phyloP scores from a whole-genome alignment of 192 early-diverging fungal species.

The Neocallimastix lanati region DNA sequence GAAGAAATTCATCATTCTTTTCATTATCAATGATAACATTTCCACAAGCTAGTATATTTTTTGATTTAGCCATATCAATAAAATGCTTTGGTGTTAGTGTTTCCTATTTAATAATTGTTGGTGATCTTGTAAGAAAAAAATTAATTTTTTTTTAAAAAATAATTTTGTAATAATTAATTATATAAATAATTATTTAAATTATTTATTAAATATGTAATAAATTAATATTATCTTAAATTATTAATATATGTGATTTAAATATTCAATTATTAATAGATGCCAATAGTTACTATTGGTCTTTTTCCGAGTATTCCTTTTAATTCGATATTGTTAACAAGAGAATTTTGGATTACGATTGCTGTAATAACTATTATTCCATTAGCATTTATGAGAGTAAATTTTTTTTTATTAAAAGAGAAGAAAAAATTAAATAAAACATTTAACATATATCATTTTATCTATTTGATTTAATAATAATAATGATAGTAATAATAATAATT shows the following conservation, averaged over 20 bases:
- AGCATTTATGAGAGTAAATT: slow-evolving; percentile 24
- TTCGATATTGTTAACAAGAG: slow-evolving; percentile 11
- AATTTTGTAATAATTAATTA: too few relatives aligned
- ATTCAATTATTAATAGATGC: slow-evolving; percentile 12
- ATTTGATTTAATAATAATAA: too few relatives aligned
- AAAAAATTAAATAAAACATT: too few relatives aligned
- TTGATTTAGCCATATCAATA: slow-evolving; percentile 91
- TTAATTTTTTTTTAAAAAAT: too few relatives aligned
- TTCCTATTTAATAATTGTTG: slow-evolving; percentile 86
- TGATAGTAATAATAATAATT: too few relatives aligned
- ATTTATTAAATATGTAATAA: too few relatives aligned
- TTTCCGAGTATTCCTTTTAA: slow-evolving; percentile 8
- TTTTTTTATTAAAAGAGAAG: background rate
- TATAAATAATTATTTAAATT: too few relatives aligned
- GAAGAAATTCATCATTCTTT: slow-evolving; percentile 76
- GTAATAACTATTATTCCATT: slow-evolving; percentile 57
- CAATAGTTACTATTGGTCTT: slow-evolving; percentile 15
- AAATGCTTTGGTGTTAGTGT: slow-evolving; percentile 97
- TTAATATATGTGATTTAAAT: too few relatives aligned
- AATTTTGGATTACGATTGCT: slow-evolving; percentile 70
- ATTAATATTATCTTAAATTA: too few relatives aligned
- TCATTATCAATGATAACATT: slow-evolving; percentile 78
- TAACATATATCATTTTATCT: too few relatives aligned
- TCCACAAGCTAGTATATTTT: slow-evolving; percentile 65
- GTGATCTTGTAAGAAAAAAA: slow-evolving; percentile 60